These are phyloP conservation scores for Ampelocalamus luodianensis DNA, from an alignment of 176 grass and related monocot genomes.

Conservation along the genomic window DNA sequence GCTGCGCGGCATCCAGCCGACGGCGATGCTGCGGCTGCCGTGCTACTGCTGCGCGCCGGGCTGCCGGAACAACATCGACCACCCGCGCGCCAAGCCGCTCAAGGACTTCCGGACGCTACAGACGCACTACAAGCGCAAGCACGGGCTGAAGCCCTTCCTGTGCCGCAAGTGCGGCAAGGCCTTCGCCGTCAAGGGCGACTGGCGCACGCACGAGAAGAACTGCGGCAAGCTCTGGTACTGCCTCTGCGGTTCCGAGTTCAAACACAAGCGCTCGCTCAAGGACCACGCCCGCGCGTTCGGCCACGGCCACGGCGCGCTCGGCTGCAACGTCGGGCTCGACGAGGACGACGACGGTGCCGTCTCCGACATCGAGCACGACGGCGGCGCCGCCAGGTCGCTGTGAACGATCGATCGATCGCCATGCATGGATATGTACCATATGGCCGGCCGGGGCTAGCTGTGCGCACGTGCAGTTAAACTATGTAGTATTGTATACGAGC, in stretches of 20 bases:
- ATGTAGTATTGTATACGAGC: neutral
- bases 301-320: conserved; percentile 54
- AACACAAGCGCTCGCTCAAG: conserved; percentile 86
- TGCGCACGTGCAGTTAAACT: neutral
- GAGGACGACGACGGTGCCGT: conserved; percentile 57
- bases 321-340: conserved; percentile 24
- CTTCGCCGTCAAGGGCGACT: conserved; percentile 92
- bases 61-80: conserved; percentile 95
- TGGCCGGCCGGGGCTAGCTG: neutral
- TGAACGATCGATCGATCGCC: neutral
- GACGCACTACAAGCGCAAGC: conserved; percentile 97
- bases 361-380: conserved; percentile 58
- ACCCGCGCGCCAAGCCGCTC: conserved; percentile 84
- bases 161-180: conserved; percentile 92
- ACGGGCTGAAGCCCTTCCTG: conserved; percentile 91
- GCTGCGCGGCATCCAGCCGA: conserved; percentile 86
- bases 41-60: conserved; percentile 92
- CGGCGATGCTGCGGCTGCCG: conserved; percentile 89
- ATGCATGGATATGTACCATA: neutral
- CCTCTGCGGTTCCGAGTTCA: conserved; percentile 80
- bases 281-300: conserved; percentile 79
- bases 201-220: conserved; percentile 99
- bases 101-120: conserved; percentile 99
- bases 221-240: conserved; percentile 94
- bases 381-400: neutral